Percentiles rank a stretch among this genome's conserved stretches.
phyloP scores from a whole-genome alignment of 2,329 filamentous ascomycete species.

The Dactylella cylindrospora region DNA sequence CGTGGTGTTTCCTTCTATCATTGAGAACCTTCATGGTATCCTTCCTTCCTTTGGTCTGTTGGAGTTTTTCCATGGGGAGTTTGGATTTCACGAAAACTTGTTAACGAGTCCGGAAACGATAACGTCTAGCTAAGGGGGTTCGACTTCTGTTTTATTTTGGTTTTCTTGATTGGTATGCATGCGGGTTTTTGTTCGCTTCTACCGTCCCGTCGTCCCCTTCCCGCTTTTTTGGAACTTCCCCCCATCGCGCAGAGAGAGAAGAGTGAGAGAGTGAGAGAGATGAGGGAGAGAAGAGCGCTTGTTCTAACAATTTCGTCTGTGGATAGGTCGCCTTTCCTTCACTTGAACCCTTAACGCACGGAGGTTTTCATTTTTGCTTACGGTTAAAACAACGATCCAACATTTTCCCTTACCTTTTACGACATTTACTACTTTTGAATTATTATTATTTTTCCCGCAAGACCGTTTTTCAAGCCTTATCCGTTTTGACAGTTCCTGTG shows the following conservation, averaged over 20 bases:
- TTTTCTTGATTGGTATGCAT: conserved; percentile 14
- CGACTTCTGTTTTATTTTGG: neutral
- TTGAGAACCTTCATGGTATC: too few relatives aligned
- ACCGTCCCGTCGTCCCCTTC: conserved; percentile 22
- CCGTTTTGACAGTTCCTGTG: neutral
- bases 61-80: too few relatives aligned
- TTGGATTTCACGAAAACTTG: too few relatives aligned
- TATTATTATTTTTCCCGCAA: neutral
- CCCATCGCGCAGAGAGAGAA: too few relatives aligned
- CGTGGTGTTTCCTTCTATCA: too few relatives aligned
- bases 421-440: too few relatives aligned
- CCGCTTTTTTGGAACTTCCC: conserved; percentile 17
- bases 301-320: conserved; percentile 19
- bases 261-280: neutral
- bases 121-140: conserved; percentile 22
- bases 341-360: too few relatives aligned
- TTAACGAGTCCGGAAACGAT: too few relatives aligned
- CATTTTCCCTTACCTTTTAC: conserved; percentile 1
- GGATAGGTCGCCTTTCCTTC: too few relatives aligned
- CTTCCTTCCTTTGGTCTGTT: too few relatives aligned
- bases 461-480: neutral
- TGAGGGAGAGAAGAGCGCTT: conserved; percentile 15
- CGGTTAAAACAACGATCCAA: neutral
- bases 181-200: neutral
- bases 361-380: too few relatives aligned